Evolutionary conservation across 805 yeast genomes (phyloP).

Genomic region (Hanseniaspora clermontiae): DNA sequence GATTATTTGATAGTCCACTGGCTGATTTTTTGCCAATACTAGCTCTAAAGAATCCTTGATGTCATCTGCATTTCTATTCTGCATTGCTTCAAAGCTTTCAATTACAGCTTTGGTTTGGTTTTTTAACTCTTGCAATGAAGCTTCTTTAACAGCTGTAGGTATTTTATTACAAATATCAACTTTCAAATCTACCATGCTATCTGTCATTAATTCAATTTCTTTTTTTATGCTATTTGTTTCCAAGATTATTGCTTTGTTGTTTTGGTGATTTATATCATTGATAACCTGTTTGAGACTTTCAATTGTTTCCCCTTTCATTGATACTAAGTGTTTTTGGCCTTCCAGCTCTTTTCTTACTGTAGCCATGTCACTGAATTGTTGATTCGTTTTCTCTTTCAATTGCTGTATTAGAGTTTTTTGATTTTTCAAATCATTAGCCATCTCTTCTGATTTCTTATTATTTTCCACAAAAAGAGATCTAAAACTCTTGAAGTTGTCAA

Average conservation of each 20-base stretch:
- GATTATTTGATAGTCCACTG: not conserved
- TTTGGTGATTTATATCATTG: slow-evolving; percentile 6
- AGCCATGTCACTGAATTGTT: not conserved
- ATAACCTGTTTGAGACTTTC: not conserved
- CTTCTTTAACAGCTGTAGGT: slow-evolving; percentile 16
- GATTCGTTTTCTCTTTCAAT: slow-evolving; percentile 21
- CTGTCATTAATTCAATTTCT: not conserved
- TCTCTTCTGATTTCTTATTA: slow-evolving; percentile 21
- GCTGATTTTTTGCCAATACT: not conserved
- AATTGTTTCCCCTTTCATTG: slow-evolving; percentile 14
- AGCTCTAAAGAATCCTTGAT: not conserved
- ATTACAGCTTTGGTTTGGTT: slow-evolving; percentile 19
- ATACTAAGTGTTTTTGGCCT: slow-evolving; percentile 19
- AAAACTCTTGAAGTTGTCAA: not conserved
- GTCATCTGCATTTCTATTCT: not conserved
- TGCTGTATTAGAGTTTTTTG: slow-evolving; percentile 21
- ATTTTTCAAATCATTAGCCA: slow-evolving; percentile 20
- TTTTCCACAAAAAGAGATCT: slow-evolving; percentile 19
- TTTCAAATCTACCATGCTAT: slow-evolving; percentile 3
- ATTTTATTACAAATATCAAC: not conserved
- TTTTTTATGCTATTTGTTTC: not conserved
- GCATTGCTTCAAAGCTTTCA: not conserved
- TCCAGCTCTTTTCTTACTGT: not conserved
- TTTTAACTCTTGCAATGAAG: slow-evolving; percentile 18
- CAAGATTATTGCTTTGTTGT: slow-evolving; percentile 21